Evolutionary conservation across 1,284 basidiomycete genomes (phyloP), one percentile per base, ranked within the genome.

Genomic region (Golubevia sp.): DNA sequence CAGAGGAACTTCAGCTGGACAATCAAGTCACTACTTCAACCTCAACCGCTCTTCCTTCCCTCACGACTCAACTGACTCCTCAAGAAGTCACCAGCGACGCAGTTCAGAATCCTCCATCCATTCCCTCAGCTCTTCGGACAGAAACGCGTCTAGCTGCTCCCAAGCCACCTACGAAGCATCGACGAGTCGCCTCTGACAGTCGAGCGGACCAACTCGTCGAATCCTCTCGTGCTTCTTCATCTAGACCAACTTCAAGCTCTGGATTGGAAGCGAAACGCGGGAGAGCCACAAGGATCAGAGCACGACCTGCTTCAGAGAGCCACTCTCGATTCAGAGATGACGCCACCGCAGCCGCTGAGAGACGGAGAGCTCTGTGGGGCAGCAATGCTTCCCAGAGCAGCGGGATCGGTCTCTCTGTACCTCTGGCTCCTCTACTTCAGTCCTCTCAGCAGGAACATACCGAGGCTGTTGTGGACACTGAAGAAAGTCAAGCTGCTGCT

Each of bases 321-420:
- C 55, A 57, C 27, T 57, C 55, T 23, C 13, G 55, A 25, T 57
- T 57, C 55, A 44, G 55, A n/a, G 55, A 57, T 20, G 55, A 57
- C 24, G 55, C 55, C 8, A 57, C 55, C 11, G 55, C 55, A 1
- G 55, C 55, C 6, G 23, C 55, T 11, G 55, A 57, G 21, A 23
- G 55, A 20, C 11, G 55, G 55, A 57, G 55, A 38, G 49, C 44
- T 38, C 55, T 57, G 3, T 30, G 55, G 55, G 44, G 38, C 13
- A 25, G 27, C 8, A 57, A 15, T 23, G 55, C 55, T 18, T 7
- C 25, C 6, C 25, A 38, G 55, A 58, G 20, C 70, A 13, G 13
- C 13, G 34, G 34, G 13, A 38, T 38, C 34, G 38, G 38, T 44
- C 38, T 44, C 38, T 44, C 38, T 8, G 38, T 44, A 44, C 38